Conservation (phyloP, 371 early-diverging fungal species). For the Quaeritorhiza haematococci region DNA sequence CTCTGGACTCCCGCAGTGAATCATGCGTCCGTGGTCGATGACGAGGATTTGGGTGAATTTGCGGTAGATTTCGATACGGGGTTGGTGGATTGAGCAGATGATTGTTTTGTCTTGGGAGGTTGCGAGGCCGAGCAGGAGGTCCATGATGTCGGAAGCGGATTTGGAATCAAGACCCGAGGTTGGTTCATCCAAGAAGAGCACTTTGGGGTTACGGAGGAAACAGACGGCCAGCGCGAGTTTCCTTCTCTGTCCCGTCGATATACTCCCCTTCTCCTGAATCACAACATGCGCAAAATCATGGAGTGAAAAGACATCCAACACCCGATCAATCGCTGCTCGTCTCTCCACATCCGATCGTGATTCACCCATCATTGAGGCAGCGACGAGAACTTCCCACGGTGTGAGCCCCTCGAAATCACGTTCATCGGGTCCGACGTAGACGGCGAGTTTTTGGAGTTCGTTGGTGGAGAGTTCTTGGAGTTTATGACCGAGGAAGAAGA, state of each 20-base stretch:
- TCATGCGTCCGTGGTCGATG: no score
- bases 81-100: constrained; percentile 89
- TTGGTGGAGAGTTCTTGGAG: constrained; percentile 2
- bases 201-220: constrained; percentile 20
- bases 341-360: no score
- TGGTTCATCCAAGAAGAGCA: constrained; percentile 76
- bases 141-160: constrained; percentile 15
- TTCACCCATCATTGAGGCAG: no score
- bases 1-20: no score
- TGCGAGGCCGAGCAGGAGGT: constrained; percentile 56
- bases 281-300: no score
- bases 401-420: constrained; percentile 23
- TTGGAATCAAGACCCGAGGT: constrained; percentile 78
- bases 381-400: constrained; percentile 17
- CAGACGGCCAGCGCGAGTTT: not conserved
- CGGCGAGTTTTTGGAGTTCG: constrained; percentile 15
- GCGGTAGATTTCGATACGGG: constrained; percentile 83
- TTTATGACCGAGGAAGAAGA: constrained; percentile 7
- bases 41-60: constrained; percentile 86
- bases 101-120: constrained; percentile 71
- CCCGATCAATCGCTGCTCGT: no score
- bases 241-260: not conserved
- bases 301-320: no score
- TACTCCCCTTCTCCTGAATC: no score
- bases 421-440: constrained; percentile 21